Evolutionary conservation across 148 eudicot genomes (phyloP).

Genomic region (Cornus florida): DNA sequence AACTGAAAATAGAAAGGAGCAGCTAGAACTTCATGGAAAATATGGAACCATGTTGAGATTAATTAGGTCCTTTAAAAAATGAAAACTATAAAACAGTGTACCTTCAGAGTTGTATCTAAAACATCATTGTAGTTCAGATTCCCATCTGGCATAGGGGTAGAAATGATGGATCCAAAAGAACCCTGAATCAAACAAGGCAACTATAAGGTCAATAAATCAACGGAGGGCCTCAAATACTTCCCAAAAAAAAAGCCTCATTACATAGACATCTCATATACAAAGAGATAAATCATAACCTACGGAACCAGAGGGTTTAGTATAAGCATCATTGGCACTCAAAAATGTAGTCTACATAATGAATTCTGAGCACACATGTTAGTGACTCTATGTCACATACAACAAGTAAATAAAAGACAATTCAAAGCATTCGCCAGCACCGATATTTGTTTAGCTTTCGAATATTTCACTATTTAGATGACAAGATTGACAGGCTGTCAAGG

Average conservation of each 20-base stretch:
- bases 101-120: constrained; percentile 52
- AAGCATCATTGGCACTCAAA: background rate
- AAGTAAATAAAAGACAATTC: background rate
- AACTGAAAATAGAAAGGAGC: too few relatives aligned
- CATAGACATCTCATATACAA: background rate
- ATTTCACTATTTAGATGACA: too few relatives aligned
- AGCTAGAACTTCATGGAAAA: too few relatives aligned
- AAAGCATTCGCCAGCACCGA: too few relatives aligned
- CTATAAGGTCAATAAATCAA: background rate
- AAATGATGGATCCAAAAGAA: constrained; percentile 36
- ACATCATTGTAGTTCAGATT: constrained; percentile 57
- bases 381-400: background rate
- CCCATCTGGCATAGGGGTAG: constrained; percentile 67
- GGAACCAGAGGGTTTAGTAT: background rate
- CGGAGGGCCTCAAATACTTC: background rate
- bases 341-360: background rate
- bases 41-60: background rate
- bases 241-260: too few relatives aligned
- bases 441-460: too few relatives aligned
- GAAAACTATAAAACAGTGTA: constrained; percentile 17
- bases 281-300: background rate
- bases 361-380: background rate
- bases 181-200: constrained; percentile 33
- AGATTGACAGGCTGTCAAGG: too few relatives aligned
- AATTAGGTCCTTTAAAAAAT: background rate